Conservation (phyloP, 768 basidiomycete genomes). For the Cytidiella melzeri region DNA sequence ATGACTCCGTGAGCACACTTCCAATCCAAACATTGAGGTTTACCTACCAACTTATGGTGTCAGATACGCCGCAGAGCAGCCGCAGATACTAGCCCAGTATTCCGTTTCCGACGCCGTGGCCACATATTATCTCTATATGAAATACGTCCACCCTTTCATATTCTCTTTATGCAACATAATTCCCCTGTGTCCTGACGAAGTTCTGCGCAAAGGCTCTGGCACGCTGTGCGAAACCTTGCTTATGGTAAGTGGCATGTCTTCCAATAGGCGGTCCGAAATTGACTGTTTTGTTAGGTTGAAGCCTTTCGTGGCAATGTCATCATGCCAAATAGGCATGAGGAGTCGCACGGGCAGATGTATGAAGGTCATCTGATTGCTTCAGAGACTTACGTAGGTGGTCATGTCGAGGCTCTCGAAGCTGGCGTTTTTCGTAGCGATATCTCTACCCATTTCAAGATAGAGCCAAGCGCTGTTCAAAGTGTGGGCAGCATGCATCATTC, state of each 20-base stretch:
- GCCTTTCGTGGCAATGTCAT: constrained; percentile 88
- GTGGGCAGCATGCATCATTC: constrained; percentile 32
- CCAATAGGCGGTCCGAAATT: not conserved
- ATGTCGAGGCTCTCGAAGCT: constrained; percentile 97
- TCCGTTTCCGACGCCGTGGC: constrained; percentile 99
- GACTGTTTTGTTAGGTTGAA: constrained; percentile 63
- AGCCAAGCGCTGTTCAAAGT: constrained; percentile 79
- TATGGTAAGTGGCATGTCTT: constrained; percentile 61
- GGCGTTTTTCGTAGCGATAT: constrained; percentile 98
- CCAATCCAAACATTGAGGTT: not conserved
- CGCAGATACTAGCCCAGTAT: constrained; percentile 91
- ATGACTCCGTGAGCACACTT: constrained; percentile 89
- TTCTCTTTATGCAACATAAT: constrained; percentile 99
- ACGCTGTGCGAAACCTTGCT: constrained; percentile 96
- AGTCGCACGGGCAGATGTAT: constrained; percentile 84
- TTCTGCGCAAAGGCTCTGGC: constrained; percentile 91
- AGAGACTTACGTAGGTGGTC: constrained; percentile 98
- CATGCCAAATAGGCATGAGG: constrained; percentile 97
- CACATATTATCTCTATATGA: constrained; percentile 99
- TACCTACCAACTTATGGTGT: not conserved
- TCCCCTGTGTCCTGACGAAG: constrained; percentile 93
- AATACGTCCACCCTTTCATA: constrained; percentile 99
- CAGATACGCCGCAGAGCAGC: constrained; percentile 95
- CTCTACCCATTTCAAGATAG: constrained; percentile 89
- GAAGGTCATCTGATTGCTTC: constrained; percentile 96